Conservation (phyloP, 345 rosid species). For the Gossypium australe region DNA sequence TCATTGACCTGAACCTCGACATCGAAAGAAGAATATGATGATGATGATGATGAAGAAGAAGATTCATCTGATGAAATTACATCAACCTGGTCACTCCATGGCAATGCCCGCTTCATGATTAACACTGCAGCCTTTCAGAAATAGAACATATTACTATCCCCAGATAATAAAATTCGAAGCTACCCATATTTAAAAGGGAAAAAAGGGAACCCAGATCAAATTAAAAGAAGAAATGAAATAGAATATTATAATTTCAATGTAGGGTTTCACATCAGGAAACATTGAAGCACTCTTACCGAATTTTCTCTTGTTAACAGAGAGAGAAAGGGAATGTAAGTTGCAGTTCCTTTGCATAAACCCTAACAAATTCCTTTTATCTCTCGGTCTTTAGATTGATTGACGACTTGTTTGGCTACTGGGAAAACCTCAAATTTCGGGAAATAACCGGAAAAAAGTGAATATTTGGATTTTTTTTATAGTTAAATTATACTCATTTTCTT, state of each 20-base stretch:
- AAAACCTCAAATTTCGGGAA: background rate
- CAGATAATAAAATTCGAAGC: background rate
- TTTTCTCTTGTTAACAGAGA: background rate
- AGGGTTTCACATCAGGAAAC: background rate
- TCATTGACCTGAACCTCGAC: slow-evolving; percentile 32
- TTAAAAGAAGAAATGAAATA: background rate
- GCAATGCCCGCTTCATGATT: slow-evolving; percentile 47
- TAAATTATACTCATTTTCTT: too few relatives aligned
- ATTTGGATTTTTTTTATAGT: too few relatives aligned
- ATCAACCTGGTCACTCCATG: slow-evolving; percentile 48
- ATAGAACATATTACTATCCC: background rate
- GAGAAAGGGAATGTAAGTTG: background rate
- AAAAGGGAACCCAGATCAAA: background rate
- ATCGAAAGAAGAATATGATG: slow-evolving; percentile 33
- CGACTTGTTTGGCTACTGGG: background rate
- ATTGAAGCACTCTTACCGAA: background rate
- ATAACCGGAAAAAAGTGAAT: too few relatives aligned
- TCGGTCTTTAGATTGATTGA: background rate
- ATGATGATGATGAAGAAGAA: slow-evolving; percentile 17
- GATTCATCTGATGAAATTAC: slow-evolving; percentile 54
- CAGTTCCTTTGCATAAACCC: slow-evolving; percentile 4
- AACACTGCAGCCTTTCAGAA: background rate
- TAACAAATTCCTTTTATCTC: background rate
- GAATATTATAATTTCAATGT: background rate
- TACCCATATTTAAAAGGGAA: background rate